A percentile compares a stretch with the other conserved stretches of the same genome.
Evolutionary conservation across 305 asterid genomes (phyloP).

Genomic region (Solanum hybrid): DNA sequence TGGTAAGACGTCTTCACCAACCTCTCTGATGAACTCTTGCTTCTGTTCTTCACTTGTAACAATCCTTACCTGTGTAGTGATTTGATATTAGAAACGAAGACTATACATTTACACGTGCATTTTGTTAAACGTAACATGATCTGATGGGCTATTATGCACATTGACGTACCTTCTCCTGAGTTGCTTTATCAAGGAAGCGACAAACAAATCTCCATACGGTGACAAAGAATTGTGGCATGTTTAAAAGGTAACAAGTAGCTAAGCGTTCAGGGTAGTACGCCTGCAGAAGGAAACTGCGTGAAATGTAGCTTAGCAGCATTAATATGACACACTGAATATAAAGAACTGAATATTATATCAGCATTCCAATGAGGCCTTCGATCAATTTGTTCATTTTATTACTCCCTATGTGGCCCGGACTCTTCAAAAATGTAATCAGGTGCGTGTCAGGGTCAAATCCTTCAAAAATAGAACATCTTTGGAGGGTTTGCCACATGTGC

Average conservation of each 20-base stretch:
- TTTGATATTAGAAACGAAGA: background rate
- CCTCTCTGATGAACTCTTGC: slow-evolving; percentile 23
- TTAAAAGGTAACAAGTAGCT: slow-evolving; percentile 28
- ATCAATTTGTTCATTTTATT: background rate
- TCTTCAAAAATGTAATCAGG: background rate
- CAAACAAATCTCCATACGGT: slow-evolving; percentile 58
- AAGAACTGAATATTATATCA: background rate
- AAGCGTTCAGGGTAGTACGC: slow-evolving; percentile 82
- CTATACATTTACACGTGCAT: background rate
- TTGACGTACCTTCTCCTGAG: slow-evolving; percentile 50
- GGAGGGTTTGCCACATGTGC: background rate
- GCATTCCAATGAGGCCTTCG: background rate
- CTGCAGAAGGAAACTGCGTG: slow-evolving; percentile 15
- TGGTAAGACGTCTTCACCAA: slow-evolving; percentile 62
- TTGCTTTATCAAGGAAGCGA: slow-evolving; percentile 63
- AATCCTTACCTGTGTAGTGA: slow-evolving; percentile 35
- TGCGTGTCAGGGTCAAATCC: background rate
- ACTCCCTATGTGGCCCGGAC: background rate
- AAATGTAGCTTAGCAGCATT: background rate
- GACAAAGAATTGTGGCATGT: slow-evolving; percentile 35
- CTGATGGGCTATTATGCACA: background rate
- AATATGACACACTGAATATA: background rate
- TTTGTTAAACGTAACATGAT: background rate
- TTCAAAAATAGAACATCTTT: background rate
- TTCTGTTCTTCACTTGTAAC: slow-evolving; percentile 53